Base-by-base conservation (phyloP, 768 basidiomycete species). In the Pulveroboletus sp. region DNA sequence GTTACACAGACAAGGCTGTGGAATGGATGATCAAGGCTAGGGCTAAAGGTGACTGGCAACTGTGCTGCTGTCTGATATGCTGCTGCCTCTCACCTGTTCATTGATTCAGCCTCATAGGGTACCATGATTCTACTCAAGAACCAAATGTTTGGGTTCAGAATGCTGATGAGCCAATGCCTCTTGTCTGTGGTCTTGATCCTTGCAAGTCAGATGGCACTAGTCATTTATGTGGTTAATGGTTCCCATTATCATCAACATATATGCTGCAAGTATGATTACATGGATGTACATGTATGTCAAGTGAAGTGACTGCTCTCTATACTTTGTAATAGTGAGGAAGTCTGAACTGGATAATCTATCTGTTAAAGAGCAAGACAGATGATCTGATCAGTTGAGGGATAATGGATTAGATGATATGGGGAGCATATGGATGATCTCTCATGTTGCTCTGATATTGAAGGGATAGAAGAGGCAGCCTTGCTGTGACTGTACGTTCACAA, bases 171-270 rank as follows among this genome's bases (percentile, higher is more conserved):
- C 60, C 71, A 2, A 64, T 67, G 12, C 64, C 68, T 39, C 49
- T 51, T 23, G 49, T 73, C 17, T 58, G 68, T 8, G 68, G 72
- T 27, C 51, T 59, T 16, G 66, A 71, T 21, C 67, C 65, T 46
- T 82, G 80, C 5, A 84, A 87, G 52, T 78, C 86, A 20, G 75
- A 72, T 16, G 81, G 91, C 23, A 85, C 94, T 41, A 82, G 80
- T n/a, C 80, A 84, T 98, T 94, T 68, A 90, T 94, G 80, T 81
- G 82, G 40, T 74, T 95, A 27, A 82, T 93, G 59, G 85, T 97
- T 1, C 97, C 97, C 1, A 92, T 97, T 47, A 78, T 99, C 47
- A 85, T 98, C 50, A 95, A 98, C 59, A 94, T 99, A n/a, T 98
- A 97, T 69, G 89, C 94, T n/a, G 95, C 97, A 24, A 97, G 92